These are phyloP conservation scores for Colletotrichum liaoningense DNA, from an alignment of 2,329 filamentous ascomycete genomes.

Conservation along the genomic window DNA sequence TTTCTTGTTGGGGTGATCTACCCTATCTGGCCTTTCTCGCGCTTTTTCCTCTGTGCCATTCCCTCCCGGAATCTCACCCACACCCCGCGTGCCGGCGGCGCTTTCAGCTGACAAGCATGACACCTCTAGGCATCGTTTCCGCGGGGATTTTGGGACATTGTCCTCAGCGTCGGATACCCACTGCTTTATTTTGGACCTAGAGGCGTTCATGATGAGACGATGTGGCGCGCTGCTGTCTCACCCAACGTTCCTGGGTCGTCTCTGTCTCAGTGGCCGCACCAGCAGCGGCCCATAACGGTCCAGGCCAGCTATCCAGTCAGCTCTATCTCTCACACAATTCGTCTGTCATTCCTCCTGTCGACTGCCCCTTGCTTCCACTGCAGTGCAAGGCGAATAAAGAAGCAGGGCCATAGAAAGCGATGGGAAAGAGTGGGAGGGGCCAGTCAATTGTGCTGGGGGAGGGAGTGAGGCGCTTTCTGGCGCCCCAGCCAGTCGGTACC, in stretches of 20 bases:
- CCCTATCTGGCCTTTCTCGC: neutral
- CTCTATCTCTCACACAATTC: neutral
- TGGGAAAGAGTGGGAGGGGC: neutral
- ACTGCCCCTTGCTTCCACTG: neutral
- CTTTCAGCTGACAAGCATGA: constrained; percentile 25
- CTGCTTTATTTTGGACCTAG: constrained; percentile 7
- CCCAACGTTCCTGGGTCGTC: constrained; percentile 8
- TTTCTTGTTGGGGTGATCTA: neutral
- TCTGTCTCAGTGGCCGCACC: neutral
- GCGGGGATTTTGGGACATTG: neutral
- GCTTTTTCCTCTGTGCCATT: constrained; percentile 2
- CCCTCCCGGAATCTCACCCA: neutral
- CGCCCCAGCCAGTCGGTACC: constrained; percentile 30
- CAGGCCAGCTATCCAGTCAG: neutral
- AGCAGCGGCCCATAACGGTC: neutral
- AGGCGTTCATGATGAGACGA: constrained; percentile 33
- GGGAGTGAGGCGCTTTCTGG: constrained; percentile 18
- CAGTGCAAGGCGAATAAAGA: neutral
- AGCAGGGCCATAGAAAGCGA: neutral
- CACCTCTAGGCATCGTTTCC: constrained; percentile 11
- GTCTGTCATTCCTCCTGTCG: neutral
- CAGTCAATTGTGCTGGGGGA: neutral
- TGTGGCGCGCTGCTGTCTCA: constrained; percentile 31
- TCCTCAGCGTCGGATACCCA: constrained; percentile 4
- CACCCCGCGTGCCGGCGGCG: neutral